Percentiles rank a stretch among this genome's conserved stretches.
Evolutionary conservation across 2,329 filamentous ascomycete genomes (phyloP).

Genomic region (Fusarium sp.): DNA sequence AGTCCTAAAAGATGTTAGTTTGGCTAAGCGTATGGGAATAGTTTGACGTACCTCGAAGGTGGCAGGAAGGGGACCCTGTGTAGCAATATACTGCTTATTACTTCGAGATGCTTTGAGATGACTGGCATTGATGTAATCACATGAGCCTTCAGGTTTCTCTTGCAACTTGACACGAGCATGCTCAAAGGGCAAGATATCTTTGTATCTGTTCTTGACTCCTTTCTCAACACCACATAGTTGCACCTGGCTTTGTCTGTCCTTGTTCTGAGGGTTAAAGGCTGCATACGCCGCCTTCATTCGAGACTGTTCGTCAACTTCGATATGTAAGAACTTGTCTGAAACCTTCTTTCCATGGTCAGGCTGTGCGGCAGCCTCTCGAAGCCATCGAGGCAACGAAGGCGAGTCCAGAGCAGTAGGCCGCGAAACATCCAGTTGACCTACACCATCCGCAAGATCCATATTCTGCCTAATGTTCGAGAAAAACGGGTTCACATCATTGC

Average conservation of each 20-base stretch:
- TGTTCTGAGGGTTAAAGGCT: conserved; percentile 59
- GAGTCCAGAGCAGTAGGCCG: conserved; percentile 62
- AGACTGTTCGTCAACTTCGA: conserved; percentile 87
- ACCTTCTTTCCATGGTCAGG: conserved; percentile 83
- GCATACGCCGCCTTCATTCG: conserved; percentile 88
- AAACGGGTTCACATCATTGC: conserved; percentile 84
- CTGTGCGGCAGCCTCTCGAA: conserved; percentile 75
- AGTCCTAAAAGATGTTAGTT: conserved; percentile 74
- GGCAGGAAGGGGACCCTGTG: conserved; percentile 90
- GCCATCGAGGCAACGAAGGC: conserved; percentile 78
- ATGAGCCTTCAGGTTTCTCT: conserved; percentile 73
- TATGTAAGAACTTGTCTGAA: conserved; percentile 83
- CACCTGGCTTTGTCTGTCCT: conserved; percentile 58
- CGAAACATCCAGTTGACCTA: conserved; percentile 80
- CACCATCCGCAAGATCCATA: conserved; percentile 92
- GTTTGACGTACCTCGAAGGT: conserved; percentile 81
- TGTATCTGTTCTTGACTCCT: conserved; percentile 95
- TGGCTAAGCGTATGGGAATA: neutral
- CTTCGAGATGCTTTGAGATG: conserved; percentile 83
- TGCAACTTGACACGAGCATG: conserved; percentile 88
- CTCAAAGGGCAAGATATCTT: conserved; percentile 97
- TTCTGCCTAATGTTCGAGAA: conserved; percentile 97
- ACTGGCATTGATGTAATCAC: conserved; percentile 97
- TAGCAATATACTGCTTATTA: conserved; percentile 94
- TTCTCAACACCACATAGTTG: conserved; percentile 94